phyloP scores from a whole-genome alignment of 2,329 filamentous ascomycete genomes.

The Neofusicoccum parvum region DNA sequence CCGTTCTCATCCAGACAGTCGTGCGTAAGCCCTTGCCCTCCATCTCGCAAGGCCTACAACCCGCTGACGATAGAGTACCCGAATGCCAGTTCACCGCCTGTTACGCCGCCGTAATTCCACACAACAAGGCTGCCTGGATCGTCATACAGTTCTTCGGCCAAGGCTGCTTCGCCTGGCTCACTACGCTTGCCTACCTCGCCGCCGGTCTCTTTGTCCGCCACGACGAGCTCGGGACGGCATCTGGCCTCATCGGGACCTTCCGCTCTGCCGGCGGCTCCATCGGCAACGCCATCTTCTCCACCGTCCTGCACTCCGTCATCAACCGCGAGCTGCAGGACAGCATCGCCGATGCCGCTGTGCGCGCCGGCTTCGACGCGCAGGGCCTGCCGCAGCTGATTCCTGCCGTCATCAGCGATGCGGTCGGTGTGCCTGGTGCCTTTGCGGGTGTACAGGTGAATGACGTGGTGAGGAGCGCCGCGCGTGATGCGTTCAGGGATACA shows the following conservation, averaged over 20 bases:
- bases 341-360: conserved; percentile 32
- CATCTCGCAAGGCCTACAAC: too few species aligned
- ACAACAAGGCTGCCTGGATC: conserved; percentile 25
- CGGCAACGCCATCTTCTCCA: conserved; percentile 28
- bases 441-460: conserved; percentile 25
- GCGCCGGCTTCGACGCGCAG: conserved; percentile 23
- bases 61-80: too few species aligned
- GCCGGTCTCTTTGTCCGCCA: conserved; percentile 23
- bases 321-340: conserved; percentile 31
- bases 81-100: conserved; percentile 25
- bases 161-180: conserved; percentile 8
- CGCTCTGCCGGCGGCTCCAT: conserved; percentile 26
- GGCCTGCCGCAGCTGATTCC: conserved; percentile 29
- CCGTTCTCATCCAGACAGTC: conserved; percentile 28
- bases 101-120: conserved; percentile 28
- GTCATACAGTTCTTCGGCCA: conserved; percentile 27
- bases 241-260: conserved; percentile 29
- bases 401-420: conserved; percentile 33
- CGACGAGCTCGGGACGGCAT: conserved; percentile 27
- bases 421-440: conserved; percentile 29
- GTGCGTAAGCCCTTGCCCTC: too few species aligned
- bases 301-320: conserved; percentile 27
- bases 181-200: neutral
- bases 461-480: conserved; percentile 18
- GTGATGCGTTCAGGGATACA: conserved; percentile 31